Conservation (phyloP, 345 rosid genomes). For the Eucalyptus caleyi region DNA sequence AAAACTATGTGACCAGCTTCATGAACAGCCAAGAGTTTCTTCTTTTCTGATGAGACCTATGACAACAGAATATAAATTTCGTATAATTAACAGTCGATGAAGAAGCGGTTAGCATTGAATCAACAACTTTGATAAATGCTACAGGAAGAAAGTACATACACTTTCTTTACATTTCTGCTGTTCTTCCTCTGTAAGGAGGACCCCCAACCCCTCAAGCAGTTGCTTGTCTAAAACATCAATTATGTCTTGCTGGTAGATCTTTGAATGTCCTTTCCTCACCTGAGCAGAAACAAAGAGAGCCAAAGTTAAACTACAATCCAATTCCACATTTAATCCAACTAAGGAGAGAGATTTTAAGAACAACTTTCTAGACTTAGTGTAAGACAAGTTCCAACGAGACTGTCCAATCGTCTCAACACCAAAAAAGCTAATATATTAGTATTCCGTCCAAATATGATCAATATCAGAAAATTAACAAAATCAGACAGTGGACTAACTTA, state of each 20-base stretch:
- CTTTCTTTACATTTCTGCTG: conserved; percentile 85
- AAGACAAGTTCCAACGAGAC: not conserved
- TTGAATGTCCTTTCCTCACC: conserved; percentile 88
- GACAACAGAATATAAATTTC: not conserved
- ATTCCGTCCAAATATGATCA: not conserved
- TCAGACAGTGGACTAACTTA: conserved; percentile 17
- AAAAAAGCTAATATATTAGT: not conserved
- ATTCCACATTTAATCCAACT: not conserved
- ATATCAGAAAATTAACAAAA: not conserved
- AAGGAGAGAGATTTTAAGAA: not conserved
- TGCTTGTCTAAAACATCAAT: conserved; percentile 91
- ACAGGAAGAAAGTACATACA: conserved; percentile 14
- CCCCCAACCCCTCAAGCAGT: conserved; percentile 98
- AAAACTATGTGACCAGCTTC: conserved; percentile 92
- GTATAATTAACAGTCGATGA: not conserved
- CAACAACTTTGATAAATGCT: not conserved
- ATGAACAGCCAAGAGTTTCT: conserved; percentile 83
- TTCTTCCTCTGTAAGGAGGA: conserved; percentile 93
- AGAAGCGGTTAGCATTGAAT: not conserved
- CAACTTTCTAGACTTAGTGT: not conserved
- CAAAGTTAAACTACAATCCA: not conserved
- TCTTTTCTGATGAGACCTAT: conserved; percentile 81
- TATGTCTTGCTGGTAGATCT: conserved; percentile 76
- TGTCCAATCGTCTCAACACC: not conserved
- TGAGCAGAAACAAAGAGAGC: conserved; percentile 4